These are phyloP conservation scores for Protomyces arabidopsidicola DNA, from an alignment of 1,139 yeast species.

Conservation along the genomic window DNA sequence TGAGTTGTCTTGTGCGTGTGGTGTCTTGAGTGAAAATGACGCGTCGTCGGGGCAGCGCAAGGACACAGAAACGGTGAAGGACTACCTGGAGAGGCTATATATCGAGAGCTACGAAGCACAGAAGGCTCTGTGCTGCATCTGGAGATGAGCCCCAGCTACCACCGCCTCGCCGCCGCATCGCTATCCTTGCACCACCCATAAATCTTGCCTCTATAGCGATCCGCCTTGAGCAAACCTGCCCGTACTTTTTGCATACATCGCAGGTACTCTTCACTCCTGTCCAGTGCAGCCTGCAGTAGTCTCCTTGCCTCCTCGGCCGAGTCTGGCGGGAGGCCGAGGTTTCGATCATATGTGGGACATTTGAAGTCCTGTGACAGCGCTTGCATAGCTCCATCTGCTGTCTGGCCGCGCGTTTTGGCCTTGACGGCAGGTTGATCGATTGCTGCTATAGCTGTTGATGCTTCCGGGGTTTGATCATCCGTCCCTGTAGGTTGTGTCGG, in stretches of 20 bases:
- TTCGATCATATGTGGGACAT: slow-evolving; percentile 10
- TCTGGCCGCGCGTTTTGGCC: slow-evolving; percentile 12
- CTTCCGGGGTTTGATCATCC: neutral
- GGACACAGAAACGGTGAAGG: too few relatives aligned
- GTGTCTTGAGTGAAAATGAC: neutral
- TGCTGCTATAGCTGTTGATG: neutral
- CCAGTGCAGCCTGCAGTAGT: slow-evolving; percentile 27
- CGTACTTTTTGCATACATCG: slow-evolving; percentile 25
- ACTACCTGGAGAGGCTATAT: too few relatives aligned
- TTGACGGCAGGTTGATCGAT: neutral
- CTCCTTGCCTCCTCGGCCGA: slow-evolving; percentile 27
- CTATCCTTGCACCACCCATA: slow-evolving; percentile 27
- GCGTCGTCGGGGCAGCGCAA: neutral
- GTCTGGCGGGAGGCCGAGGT: slow-evolving; percentile 25
- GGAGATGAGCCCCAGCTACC: neutral
- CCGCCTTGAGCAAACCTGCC: slow-evolving; percentile 25
- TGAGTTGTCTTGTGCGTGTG: neutral
- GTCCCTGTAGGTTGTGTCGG: neutral
- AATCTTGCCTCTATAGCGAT: slow-evolving; percentile 14
- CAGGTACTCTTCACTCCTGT: slow-evolving; percentile 28
- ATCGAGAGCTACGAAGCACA: too few relatives aligned
- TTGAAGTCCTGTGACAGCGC: slow-evolving; percentile 14
- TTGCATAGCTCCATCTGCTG: slow-evolving; percentile 9
- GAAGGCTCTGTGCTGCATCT: too few relatives aligned
- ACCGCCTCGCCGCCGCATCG: neutral